A percentile compares a stretch with the other conserved stretches of the same genome.
These are phyloP conservation scores for Ophiocordyceps australis DNA, from an alignment of 2,329 filamentous ascomycete genomes.

Conservation along the genomic window DNA sequence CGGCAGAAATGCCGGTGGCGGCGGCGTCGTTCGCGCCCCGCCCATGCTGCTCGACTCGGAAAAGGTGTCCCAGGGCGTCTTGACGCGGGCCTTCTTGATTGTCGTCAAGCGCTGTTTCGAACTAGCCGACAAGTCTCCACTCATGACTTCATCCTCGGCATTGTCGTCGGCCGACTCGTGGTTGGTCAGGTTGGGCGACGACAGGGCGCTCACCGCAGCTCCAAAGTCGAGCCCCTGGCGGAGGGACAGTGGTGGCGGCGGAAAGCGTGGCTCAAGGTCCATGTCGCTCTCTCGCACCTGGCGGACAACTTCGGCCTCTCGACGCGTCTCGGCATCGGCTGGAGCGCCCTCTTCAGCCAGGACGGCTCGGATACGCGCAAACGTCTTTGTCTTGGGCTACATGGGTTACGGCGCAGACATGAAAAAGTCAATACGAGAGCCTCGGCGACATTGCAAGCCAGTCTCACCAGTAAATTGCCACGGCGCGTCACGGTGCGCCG, in stretches of 20 bases:
- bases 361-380: conserved; percentile 80
- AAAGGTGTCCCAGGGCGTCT: conserved; percentile 58
- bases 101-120: conserved; percentile 68
- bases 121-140: conserved; percentile 43
- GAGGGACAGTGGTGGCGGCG: too few species aligned
- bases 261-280: conserved; percentile 30
- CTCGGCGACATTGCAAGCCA: too few species aligned
- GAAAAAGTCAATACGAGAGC: too few species aligned
- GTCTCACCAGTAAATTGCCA: conserved; percentile 63
- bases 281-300: conserved; percentile 85
- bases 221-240: conserved; percentile 24
- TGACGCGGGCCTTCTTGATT: conserved; percentile 51
- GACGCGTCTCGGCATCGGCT: conserved; percentile 70
- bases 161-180: conserved; percentile 51
- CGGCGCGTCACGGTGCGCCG: conserved; percentile 68
- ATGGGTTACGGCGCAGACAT: too few species aligned
- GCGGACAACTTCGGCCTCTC: conserved; percentile 88
- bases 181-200: conserved; percentile 49
- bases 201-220: conserved; percentile 38
- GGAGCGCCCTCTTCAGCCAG: conserved; percentile 77
- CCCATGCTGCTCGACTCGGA: conserved; percentile 44
- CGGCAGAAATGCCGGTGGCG: conserved; percentile 43
- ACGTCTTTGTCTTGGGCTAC: conserved; percentile 93
- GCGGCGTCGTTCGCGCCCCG: conserved; percentile 38
- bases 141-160: conserved; percentile 51